Base-by-base conservation (phyloP, 176 grass and related monocot genomes). In the Urochloa ruziziensis region DNA sequence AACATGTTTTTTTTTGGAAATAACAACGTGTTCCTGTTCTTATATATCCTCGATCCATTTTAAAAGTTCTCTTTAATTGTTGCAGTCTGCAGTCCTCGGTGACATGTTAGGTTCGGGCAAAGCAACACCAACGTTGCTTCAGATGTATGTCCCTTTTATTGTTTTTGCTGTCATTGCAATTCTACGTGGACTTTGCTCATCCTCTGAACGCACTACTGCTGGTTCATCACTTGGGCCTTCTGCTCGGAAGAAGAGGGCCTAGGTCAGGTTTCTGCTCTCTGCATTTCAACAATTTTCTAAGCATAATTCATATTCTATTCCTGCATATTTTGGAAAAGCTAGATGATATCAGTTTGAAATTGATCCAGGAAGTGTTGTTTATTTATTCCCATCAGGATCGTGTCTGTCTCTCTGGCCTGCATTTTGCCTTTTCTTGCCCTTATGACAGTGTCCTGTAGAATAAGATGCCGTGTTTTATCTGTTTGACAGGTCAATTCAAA, bases 51-150 rank as follows among this genome's bases (percentile, higher is more conserved):
- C n/a, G 13, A 34, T 68, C 15, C 8, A 11, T 24, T 40, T 62
- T 62, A 40, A 36, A 73, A 19, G 3, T 53, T 29, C 0, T 65
- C 21, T 43, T 72, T 82, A 51, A 86, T 33, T 5, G 27, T 89
- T 89, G 70, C 86, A 93, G 91, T 82, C 89, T 32, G 94, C 94
- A 3, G 71, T 93, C 77, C 56, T 97, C 66, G 83, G 86, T 12
- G 91, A 97, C 47, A 27, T 97, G 23, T 72, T 88, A 21, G 74
- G 78, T 34, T 93, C 91, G 24, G 94, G 82, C 27, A 90, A 63
- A 70, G 86, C 86, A 71, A 91, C 91, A n/a, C 67, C 88, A 8
- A 89, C 80, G 69, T 44, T 97, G 59, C 67, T 97, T 62, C 91
- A 91, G 88, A 53, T 91, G 77, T 97, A 97, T 77, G 62, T 17